phyloP scores from a whole-genome alignment of 345 rosid genomes.

The Durio zibethinus region DNA sequence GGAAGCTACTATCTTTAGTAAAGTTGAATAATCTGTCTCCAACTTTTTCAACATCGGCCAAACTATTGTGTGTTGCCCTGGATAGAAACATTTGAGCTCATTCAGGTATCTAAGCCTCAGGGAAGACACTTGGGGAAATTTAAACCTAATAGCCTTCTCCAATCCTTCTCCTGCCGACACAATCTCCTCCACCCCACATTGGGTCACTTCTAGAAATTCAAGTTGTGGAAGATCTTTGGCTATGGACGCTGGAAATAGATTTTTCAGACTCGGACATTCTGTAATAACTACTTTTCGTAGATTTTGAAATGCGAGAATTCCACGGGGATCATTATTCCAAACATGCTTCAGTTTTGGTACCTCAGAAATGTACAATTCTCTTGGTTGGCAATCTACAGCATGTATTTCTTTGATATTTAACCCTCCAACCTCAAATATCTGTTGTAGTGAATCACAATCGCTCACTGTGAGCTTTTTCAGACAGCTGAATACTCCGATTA shows the following conservation, averaged over 20 bases:
- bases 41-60: constrained; percentile 6
- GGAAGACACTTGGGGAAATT: background rate
- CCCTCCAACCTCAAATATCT: background rate
- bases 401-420: background rate
- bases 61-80: background rate
- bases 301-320: background rate
- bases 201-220: background rate
- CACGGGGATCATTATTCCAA: background rate
- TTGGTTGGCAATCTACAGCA: background rate
- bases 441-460: background rate
- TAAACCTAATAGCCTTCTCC: background rate
- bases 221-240: constrained; percentile 16
- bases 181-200: background rate
- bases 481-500: background rate
- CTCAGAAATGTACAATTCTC: background rate
- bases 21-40: background rate
- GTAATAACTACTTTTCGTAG: background rate
- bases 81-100: constrained; percentile 9
- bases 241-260: constrained; percentile 5
- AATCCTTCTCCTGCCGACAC: background rate
- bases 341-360: constrained; percentile 2
- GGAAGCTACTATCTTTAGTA: background rate
- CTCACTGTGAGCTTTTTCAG: background rate
- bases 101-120: constrained; percentile 5
- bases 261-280: background rate